Evolutionary conservation across 345 rosid species (phyloP), one percentile per base, ranked within the genome.

Genomic region (Populus nigra): DNA sequence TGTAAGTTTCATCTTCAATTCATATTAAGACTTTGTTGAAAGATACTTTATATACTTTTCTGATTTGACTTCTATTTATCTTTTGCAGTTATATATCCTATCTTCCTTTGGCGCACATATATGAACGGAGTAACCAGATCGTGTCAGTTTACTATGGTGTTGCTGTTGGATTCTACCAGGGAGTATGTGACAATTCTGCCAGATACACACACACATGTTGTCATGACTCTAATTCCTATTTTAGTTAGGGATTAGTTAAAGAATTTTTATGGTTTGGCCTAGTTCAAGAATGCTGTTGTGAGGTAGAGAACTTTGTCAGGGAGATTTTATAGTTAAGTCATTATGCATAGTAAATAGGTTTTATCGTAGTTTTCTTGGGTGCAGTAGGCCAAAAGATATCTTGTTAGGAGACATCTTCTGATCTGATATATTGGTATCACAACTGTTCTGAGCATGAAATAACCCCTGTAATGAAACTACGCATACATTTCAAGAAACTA

Each of bases 91-190:
- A 77, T 15, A 68, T 81, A 68, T 81, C 84, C 35, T 81, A 81
- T 73, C 81, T 81, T 69, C 84, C 84, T 68, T 62, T 81, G 77
- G 84, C 84, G 7, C 84, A 81, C 65, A 81, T 81, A 27, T 81
- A 77, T 38, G 84, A 81, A 77, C 81, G 84, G 47, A 53, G 29
- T 8, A 77, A 73, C 65, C 82, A 69, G 73, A 47, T 79, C 13
- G 5, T 45, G 27, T 4, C 7, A 45, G 71, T 23, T 45, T 74
- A 79, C 43, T 68, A 31, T 74, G 77, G 77, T 45, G 25, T 57
- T 74, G 82, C 74, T 47, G 63, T 69, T 68, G 78, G 78, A 29
- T 79, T 79, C 82, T 79, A 79, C 43, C 83, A 71, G 38, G 78
- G 82, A 73, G 82, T 81, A 77, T 41, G 78, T 49, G 59, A 65